Base-by-base conservation (phyloP, 352 stramenopile species). In the Phytophthora pistaciae region DNA sequence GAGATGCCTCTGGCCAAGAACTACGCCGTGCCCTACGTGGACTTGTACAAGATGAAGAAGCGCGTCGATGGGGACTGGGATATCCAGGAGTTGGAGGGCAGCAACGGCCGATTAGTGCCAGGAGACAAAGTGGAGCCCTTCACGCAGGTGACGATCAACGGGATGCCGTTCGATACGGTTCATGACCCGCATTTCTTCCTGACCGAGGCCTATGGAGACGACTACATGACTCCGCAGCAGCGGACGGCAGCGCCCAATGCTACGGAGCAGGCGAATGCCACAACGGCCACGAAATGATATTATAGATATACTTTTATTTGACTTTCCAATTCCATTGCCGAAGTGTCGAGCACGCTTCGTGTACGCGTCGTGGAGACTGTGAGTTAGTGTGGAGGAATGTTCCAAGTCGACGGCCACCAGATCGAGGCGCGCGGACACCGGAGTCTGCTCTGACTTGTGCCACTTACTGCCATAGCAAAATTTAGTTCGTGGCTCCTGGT, bases 111-210 rank as follows among this genome's bases (percentile, higher is more conserved):
- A 0, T 46, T 64, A 23, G 20, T 77, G n/a, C 64, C 64, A 4
- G 49, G 68, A 5, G 57, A 69, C 1, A 72, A 75, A 29, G 54
- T 84, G 1, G 25, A 66, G 42, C 73, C 79, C 18, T 82, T 69
- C 48, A 59, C 57, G 6, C 31, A 65, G 18, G 71, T 82, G 56
- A 62, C 40, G 6, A 65, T 84, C 59, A 82, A 82, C 29, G 77
- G 74, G 25, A 64, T 79, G 46, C 48, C 56, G 25, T 80, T 80
- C n/a, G 66, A 84, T 55, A 82, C 77, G 44, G 61, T 84, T 16
- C 64, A 60, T 11, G 77, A 84, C 59, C 74, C 74, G 18, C 20
- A 72, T 6, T 75, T 77, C 48, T 82, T 82, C 23, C 33, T 84
- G 21, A 62, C 25, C 13, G 36, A 62, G 5, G 70, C 77, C 29